phyloP scores from a whole-genome alignment of 2,329 filamentous ascomycete genomes.

The Aspergillus sp. region DNA sequence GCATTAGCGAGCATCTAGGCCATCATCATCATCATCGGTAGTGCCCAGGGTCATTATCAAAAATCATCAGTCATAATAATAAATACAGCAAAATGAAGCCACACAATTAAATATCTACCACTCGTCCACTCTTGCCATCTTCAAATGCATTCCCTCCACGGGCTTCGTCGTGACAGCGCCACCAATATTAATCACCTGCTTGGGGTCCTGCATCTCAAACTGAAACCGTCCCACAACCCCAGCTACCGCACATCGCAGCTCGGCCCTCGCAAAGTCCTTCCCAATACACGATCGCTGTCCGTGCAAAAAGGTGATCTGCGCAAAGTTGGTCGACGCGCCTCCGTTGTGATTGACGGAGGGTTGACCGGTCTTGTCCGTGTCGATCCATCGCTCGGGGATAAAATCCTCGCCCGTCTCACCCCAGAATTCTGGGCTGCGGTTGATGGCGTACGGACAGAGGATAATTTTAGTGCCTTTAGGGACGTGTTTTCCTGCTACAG shows the following conservation, averaged over 20 bases:
- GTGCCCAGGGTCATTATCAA: not conserved
- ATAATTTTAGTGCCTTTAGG: constrained; percentile 68
- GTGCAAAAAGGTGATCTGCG: constrained; percentile 36
- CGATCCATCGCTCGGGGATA: constrained; percentile 71
- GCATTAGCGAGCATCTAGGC: constrained; percentile 25
- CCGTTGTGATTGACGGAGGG: constrained; percentile 50
- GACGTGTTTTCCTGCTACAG: constrained; percentile 60
- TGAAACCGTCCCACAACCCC: constrained; percentile 32
- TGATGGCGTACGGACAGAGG: constrained; percentile 64
- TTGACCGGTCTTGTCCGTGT: constrained; percentile 50
- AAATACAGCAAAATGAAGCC: not conserved
- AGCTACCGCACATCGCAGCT: constrained; percentile 36
- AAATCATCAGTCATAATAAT: not conserved
- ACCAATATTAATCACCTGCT: constrained; percentile 30
- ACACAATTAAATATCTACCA: constrained; percentile 18
- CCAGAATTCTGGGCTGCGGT: constrained; percentile 67
- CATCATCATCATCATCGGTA: constrained; percentile 9
- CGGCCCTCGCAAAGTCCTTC: constrained; percentile 40
- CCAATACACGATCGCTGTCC: constrained; percentile 35
- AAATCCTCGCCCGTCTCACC: constrained; percentile 68
- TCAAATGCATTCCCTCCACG: constrained; percentile 34
- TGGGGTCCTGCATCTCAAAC: constrained; percentile 33
- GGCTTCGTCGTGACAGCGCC: constrained; percentile 37
- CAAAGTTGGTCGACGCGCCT: constrained; percentile 33
- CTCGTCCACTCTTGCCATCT: constrained; percentile 24